Base-by-base conservation (phyloP, 208 protist genomes). In the Zelonia costaricensis region DNA sequence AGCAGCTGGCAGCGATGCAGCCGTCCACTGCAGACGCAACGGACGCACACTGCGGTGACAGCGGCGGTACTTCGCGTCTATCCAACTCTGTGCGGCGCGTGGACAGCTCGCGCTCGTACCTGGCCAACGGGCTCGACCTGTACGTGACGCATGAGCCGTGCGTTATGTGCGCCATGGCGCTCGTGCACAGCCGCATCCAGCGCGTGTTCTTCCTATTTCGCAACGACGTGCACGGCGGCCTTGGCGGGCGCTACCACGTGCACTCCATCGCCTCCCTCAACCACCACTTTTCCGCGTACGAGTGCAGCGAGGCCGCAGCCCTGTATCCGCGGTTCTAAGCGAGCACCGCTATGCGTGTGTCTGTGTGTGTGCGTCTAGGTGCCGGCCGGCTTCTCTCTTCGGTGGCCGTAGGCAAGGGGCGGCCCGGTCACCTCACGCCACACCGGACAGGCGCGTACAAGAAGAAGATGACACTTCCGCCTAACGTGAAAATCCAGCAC, bases 91-190 rank as follows among this genome's bases (percentile, higher is more conserved):
- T 22, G 44, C 25, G 54, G 9, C 28, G 53, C 10, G 45, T 57
- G 20, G 39, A 56, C 33, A 48, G 18, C 13, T 40, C 49, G n/a
- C 45, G 30, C 18, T 76, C 86, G 23, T 98, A 98, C 70, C 69
- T 98, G n/a, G 93, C 86, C 7, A 96, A 87, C 27, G 81, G 63
- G 1, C 74, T 93, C 9, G 91, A 96, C 63, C 30, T 97, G 0
- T 86, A 90, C 60, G 81, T 94, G 55, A 95, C 74, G 9, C 85
- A 97, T 60, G 95, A 98, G 68, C 95, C 95, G 22, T 98, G 95
- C 51, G 79, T 92, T 18, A 97, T 97, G 93, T 98, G 95, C 53
- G 70, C 87, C 49, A 98, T 98, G 95, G 95, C 91, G 13, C 84
- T 98, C 35, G 80, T 98, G 13, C 95, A 98, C 80, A 96, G 91